These are phyloP conservation scores for Elongisporangium undulatum DNA, from an alignment of 352 stramenopile genomes.

Conservation along the genomic window DNA sequence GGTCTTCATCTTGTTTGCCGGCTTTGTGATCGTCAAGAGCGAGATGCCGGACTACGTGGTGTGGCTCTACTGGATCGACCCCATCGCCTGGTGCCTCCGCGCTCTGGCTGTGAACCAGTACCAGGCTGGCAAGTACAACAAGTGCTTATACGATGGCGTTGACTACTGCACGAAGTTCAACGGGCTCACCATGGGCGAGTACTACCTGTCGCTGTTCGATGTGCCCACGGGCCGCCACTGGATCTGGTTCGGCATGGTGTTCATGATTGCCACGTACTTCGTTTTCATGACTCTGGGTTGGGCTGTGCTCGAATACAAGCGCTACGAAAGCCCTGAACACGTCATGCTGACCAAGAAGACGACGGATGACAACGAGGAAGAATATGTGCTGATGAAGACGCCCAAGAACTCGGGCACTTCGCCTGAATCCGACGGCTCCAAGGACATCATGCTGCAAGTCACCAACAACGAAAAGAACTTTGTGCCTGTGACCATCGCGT, in stretches of 20 bases:
- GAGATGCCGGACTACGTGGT: conserved; percentile 40
- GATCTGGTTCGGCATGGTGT: conserved; percentile 29
- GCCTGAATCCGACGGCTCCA: neutral
- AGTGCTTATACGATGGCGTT: conserved; percentile 25
- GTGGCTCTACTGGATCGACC: conserved; percentile 41
- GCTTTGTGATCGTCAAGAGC: conserved; percentile 41
- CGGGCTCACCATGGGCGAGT: conserved; percentile 30
- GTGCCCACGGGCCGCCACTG: conserved; percentile 23
- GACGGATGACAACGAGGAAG: neutral
- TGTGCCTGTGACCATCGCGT: conserved; percentile 21
- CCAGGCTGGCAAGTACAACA: conserved; percentile 20
- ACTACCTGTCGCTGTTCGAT: conserved; percentile 31
- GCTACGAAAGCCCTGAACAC: conserved; percentile 21
- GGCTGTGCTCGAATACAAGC: conserved; percentile 22
- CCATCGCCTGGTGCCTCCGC: conserved; percentile 29
- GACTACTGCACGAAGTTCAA: conserved; percentile 19
- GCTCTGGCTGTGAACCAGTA: conserved; percentile 35
- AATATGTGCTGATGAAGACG: neutral
- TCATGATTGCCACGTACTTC: conserved; percentile 24
- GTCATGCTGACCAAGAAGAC: neutral
- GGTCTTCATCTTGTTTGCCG: conserved; percentile 44
- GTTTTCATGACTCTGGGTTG: conserved; percentile 28
- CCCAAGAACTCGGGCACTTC: neutral
- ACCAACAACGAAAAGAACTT: conserved; percentile 4
- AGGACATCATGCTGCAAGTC: neutral